Evolutionary conservation across 305 asterid species (phyloP).

Genomic region (Fraxinus floribunda): DNA sequence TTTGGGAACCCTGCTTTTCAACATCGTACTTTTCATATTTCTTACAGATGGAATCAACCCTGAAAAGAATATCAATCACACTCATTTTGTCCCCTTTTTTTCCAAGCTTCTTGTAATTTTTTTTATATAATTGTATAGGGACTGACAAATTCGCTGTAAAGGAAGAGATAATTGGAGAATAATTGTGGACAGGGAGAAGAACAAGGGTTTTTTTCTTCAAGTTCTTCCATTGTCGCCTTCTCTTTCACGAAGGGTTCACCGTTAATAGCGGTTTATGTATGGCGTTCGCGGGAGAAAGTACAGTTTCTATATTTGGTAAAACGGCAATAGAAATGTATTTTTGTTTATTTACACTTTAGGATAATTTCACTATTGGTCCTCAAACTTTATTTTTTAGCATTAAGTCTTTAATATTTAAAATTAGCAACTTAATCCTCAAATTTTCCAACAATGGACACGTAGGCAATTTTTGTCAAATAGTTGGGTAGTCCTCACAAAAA

Average conservation of each 20-base stretch:
- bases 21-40: conserved; percentile 84
- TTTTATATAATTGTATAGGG: neutral
- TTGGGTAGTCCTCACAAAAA: neutral
- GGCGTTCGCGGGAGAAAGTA: neutral
- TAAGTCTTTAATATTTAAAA: neutral
- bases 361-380: neutral
- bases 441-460: neutral
- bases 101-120: neutral
- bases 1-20: conserved; percentile 54
- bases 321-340: neutral
- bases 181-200: conserved; percentile 1
- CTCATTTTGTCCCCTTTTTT: conserved; percentile 47
- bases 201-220: conserved; percentile 19
- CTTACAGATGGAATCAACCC: conserved; percentile 72
- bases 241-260: conserved; percentile 35
- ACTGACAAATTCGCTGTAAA: neutral
- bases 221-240: conserved; percentile 14
- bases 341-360: neutral
- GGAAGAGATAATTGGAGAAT: neutral
- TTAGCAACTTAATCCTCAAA: neutral
- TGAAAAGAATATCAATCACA: conserved; percentile 70
- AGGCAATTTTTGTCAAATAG: neutral
- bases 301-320: neutral
- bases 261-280: conserved; percentile 39
- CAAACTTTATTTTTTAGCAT: neutral